A percentile compares a stretch with the other conserved stretches of the same genome.
Evolutionary conservation across 441 rosid species (phyloP).

Genomic region (Bruguiera hainesii): DNA sequence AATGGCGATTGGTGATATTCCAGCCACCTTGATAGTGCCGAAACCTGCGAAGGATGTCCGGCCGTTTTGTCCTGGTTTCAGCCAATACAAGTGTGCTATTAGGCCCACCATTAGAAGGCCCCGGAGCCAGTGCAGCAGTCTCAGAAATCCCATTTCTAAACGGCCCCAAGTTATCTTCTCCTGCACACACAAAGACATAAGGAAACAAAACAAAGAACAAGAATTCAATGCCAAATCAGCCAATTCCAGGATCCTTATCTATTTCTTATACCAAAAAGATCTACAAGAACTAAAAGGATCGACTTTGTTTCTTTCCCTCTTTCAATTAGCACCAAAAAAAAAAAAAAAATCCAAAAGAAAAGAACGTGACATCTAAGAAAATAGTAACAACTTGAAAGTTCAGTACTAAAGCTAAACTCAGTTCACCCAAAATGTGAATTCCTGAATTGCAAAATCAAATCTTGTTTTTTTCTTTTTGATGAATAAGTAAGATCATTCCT

Average conservation of each 20-base stretch:
- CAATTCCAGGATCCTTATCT: no score
- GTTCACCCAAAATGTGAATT: background rate
- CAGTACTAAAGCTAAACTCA: background rate
- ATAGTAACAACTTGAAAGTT: background rate
- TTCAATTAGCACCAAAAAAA: background rate
- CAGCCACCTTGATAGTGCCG: conserved; percentile 75
- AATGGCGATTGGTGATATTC: conserved; percentile 75
- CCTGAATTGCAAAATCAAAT: background rate
- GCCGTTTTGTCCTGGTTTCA: conserved; percentile 72
- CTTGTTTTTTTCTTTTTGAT: background rate
- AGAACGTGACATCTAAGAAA: background rate
- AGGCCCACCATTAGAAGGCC: conserved; percentile 38
- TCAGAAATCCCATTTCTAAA: conserved; percentile 51
- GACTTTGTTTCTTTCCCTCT: no score
- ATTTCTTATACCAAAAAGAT: no score
- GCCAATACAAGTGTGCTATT: conserved; percentile 56
- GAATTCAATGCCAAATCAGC: no score
- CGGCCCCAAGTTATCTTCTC: conserved; percentile 52
- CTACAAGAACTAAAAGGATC: no score
- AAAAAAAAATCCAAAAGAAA: background rate
- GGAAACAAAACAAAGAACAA: no score
- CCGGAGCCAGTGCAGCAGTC: conserved; percentile 53
- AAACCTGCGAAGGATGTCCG: conserved; percentile 69
- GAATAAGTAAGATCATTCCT: background rate
- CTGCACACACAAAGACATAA: conserved; percentile 30